Conservation (phyloP, 805 yeast genomes). For the Torulaspora quercuum region DNA sequence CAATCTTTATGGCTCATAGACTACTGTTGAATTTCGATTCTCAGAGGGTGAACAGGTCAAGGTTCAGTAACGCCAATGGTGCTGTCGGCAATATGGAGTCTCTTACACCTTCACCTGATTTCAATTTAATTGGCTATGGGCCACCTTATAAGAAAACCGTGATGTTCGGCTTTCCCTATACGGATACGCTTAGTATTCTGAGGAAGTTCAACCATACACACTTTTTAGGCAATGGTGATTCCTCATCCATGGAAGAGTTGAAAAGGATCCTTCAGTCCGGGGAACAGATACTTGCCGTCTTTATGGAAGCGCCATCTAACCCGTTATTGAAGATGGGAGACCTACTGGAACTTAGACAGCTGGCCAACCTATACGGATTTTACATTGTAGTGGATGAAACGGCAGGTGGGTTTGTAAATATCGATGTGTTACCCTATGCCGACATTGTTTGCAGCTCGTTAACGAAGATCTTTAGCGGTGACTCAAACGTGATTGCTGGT, state of each 20-base stretch:
- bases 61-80: slow-evolving; percentile 14
- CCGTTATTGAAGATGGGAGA: slow-evolving; percentile 89
- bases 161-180: slow-evolving; percentile 95
- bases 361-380: slow-evolving; percentile 69
- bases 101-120: slow-evolving; percentile 10
- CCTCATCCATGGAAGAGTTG: slow-evolving; percentile 54
- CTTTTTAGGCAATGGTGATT: slow-evolving; percentile 83
- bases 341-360: slow-evolving; percentile 54
- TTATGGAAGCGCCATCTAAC: slow-evolving; percentile 93
- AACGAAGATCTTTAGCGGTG: slow-evolving; percentile 91
- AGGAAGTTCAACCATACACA: slow-evolving; percentile 89
- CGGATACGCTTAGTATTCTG: slow-evolving; percentile 82
- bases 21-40: slow-evolving; percentile 41
- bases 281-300: slow-evolving; percentile 67
- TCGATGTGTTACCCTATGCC: slow-evolving; percentile 75
- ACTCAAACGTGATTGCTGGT: slow-evolving; percentile 94
- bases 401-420: slow-evolving; percentile 83
- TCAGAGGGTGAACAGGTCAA: slow-evolving; percentile 34
- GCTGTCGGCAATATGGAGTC: slow-evolving; percentile 21
- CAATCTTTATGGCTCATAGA: slow-evolving; percentile 79
- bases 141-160: slow-evolving; percentile 57
- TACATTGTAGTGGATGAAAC: slow-evolving; percentile 90
- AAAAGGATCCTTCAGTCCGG: slow-evolving; percentile 60
- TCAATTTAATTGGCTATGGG: slow-evolving; percentile 30
- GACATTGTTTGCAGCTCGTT: slow-evolving; percentile 84